Conservation (phyloP, 306 rosid species). For the Prunus kanzakura region DNA sequence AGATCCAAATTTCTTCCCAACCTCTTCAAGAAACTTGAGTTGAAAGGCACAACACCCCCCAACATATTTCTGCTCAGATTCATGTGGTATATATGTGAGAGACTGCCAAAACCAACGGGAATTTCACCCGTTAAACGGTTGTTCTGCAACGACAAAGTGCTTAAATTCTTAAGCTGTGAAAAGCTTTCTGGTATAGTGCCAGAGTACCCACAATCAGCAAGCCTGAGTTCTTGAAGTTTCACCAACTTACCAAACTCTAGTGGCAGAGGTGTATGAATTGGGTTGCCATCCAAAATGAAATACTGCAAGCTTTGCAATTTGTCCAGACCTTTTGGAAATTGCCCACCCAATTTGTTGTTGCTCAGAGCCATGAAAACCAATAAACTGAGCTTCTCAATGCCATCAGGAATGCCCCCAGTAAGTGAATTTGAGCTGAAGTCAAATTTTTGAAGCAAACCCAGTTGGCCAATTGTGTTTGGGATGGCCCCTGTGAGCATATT, state of each 20-base stretch:
- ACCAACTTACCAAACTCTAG: slow-evolving; percentile 31
- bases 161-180: slow-evolving; percentile 37
- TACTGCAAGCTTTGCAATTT: slow-evolving; percentile 49
- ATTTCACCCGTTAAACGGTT: slow-evolving; percentile 39
- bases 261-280: slow-evolving; percentile 39
- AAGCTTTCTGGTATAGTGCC: slow-evolving; percentile 44
- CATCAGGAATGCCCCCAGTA: slow-evolving; percentile 32
- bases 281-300: slow-evolving; percentile 50
- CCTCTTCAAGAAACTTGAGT: slow-evolving; percentile 45
- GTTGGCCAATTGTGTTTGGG: slow-evolving; percentile 39
- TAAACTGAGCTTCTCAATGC: slow-evolving; percentile 25
- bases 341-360: slow-evolving; percentile 35
- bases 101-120: slow-evolving; percentile 34
- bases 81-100: slow-evolving; percentile 48
- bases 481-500: slow-evolving; percentile 38
- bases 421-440: slow-evolving; percentile 54
- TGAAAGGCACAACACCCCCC: slow-evolving; percentile 49
- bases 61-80: slow-evolving; percentile 45
- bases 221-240: slow-evolving; percentile 52
- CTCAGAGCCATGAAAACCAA: slow-evolving; percentile 46
- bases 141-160: slow-evolving; percentile 50
- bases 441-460: slow-evolving; percentile 47
- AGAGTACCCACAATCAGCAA: slow-evolving; percentile 42
- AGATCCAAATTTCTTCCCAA: slow-evolving; percentile 50
- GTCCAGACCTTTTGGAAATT: slow-evolving; percentile 35